Conservation (phyloP, 495 filamentous ascomycete genomes). For the Neurospora sp. region DNA sequence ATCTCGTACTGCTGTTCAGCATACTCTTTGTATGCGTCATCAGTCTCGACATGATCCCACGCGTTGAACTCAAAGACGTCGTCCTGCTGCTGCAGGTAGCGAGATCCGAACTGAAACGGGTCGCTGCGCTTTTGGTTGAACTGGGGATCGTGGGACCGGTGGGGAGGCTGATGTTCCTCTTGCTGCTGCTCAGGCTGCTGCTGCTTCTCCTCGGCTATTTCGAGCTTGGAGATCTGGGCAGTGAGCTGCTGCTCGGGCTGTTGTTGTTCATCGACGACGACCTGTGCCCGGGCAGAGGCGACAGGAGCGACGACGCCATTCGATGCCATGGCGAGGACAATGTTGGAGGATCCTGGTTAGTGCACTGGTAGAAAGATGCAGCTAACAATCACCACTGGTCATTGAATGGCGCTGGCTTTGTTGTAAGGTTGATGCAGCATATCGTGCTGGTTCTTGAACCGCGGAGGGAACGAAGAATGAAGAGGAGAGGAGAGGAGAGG, state of each 20-base stretch:
- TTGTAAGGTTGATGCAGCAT: constrained; percentile 14
- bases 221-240: constrained; percentile 18
- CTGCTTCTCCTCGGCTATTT: constrained; percentile 12
- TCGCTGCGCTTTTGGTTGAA: constrained; percentile 70
- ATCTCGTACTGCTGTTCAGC: constrained; percentile 68
- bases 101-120: constrained; percentile 92
- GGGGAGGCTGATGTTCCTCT: constrained; percentile 23
- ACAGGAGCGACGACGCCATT: constrained; percentile 6
- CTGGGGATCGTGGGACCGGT: constrained; percentile 45
- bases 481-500: constrained; percentile 4
- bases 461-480: constrained; percentile 6
- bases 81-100: constrained; percentile 68
- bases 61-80: constrained; percentile 94
- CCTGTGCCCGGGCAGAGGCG: not conserved
- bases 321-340: constrained; percentile 11
- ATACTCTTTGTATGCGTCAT: constrained; percentile 71
- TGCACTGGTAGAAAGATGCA: constrained; percentile 9
- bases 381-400: constrained; percentile 16
- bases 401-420: constrained; percentile 15
- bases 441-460: constrained; percentile 4
- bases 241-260: constrained; percentile 13
- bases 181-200: constrained; percentile 5
- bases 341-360: constrained; percentile 7
- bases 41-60: constrained; percentile 93
- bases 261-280: not conserved